Evolutionary conservation across 257 asterid species (phyloP), one percentile per base, ranked within the genome.

Genomic region (Fraxinus anomala): DNA sequence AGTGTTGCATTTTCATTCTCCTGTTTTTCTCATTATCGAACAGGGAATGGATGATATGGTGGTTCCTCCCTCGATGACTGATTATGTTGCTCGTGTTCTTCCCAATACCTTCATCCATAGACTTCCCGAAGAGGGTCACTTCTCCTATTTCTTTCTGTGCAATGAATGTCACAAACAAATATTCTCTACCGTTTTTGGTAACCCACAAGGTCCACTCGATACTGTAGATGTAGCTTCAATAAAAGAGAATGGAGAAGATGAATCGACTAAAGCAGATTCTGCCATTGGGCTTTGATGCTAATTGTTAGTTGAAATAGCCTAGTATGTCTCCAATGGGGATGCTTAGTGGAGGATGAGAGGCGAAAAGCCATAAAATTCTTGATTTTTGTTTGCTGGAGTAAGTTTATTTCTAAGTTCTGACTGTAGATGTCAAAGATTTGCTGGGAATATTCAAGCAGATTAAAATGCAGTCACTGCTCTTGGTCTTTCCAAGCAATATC

Each of bases 121-220:
- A 69, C 95, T 94, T 77, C 93, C 92, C 14, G 88, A 81, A 19
- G 99, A 94, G 79, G 99, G 97, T 3, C 99, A 94, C 77, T 92
- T 87, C 68, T 92, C 99, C 63, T 94, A 84, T 83, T 88, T 92
- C 87, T 82, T 88, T 54, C 82, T 86, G 5, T 90, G 99, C 40
- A 84, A 92, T 42, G 88, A 89, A 78, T 94, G 97, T 67, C 97
- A 92, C n/a, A 83, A 90, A 79, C 82, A 90, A 47, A 89, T 92
- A 49, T 84, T 92, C 80, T 79, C 85, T 3, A 83, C 93, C 67
- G 87, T 94, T 84, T 94, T 91, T 69, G 97, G 98, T 56, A 86
- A 71, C 77, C 97, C 97, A 12, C 88, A 73, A 74, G 96, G 97
- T 44, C 91, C 92, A 1, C 78, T 92, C 14, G 80, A 84, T 31